Base-by-base conservation (phyloP, 371 early-diverging fungal species). In the Mortierella sp. region DNA sequence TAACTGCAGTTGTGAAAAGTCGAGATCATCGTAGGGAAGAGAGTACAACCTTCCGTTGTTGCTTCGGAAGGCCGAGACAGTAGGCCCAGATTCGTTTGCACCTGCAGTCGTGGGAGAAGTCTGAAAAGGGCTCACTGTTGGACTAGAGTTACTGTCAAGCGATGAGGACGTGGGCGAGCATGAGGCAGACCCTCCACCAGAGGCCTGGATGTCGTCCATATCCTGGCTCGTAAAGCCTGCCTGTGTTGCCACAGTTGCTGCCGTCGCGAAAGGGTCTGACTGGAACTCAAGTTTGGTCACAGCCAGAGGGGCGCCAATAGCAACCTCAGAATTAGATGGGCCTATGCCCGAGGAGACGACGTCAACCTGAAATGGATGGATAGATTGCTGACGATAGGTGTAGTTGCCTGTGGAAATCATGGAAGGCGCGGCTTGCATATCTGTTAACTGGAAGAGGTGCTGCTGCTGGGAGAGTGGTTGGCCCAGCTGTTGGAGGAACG, bases 361-460 rank as follows among this genome's bases (percentile, higher is more conserved):
- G 12, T 64, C 65, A 60, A 76, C 48, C 43, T 71, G 72, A 56
- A 76, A 60, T 7, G 77, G 77, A 57, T 76, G 77, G 11, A 76
- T 48, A 15, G 72, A 50, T 30, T 57, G 57, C 47, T 68, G 51
- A 5, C 51, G 70, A 46, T 57, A 69, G n/a, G 60, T 69, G 55
- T 62, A 66, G 44, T 56, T 66, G 23, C 23, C 23, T 47, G 14
- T 25, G 11, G 30, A 37, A 9, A 37, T 37, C 37, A 37, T 3
- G 37, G 37, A 37, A 37, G 37, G 37, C 3, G 37, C 9, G 9
- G 37, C 37, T 37, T 37, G 37, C 37, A 37, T 5, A 37, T 37
- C 37, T 37, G 37, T 5, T 37, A 37, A 37, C 37, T 37, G 37
- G 9, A 37, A 37, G 37, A 37, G 37, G 37, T 37, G 37, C 37